Base-by-base conservation (phyloP, 2,329 filamentous ascomycete species). In the Trichophyton schoenleinii region DNA sequence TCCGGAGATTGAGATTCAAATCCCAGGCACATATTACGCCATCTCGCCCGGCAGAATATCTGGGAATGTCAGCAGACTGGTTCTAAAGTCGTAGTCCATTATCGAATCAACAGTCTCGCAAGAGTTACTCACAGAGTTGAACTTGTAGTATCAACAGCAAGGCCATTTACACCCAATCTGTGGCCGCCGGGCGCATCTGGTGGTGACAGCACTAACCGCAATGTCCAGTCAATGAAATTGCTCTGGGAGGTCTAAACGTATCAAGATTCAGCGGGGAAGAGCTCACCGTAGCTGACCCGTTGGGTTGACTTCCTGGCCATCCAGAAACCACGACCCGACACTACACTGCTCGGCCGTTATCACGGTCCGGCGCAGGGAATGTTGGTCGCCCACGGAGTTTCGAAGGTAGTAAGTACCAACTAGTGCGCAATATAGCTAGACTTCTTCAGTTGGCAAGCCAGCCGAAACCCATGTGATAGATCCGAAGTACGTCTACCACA, bases 1-100 rank as follows among this genome's bases (percentile, higher is more conserved):
- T 44, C 64, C 57, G 77, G 65, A 88, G 79, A 71, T 90, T 82
- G 70, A 89, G 83, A 69, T 89, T 83, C 60, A 96, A 79, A 74
- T 97, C 87, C 94, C 94, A 99, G 64, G 92, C 90, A 77, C 94
- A 99, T 67, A 99, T 87, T 58, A 94, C 88, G 68, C 94, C 94
- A 75, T 99, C 94, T 71, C 94, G 87, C 63, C 94, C 94, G 66
- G 90, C 94, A 53, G 94, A 96, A 77, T 97, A 99, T 69, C 91
- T 96, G 67, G 63, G 20, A 53, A 13, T 44, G n/a, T 11, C n/a
- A 58, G 69, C 66, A 70, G 66, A 62, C 61, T 60, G 57, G 59
- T 64, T 63, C 63, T 58, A 18, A 18, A 7, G 52, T 15, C 22
- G n/a, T 3, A n/a, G n/a, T 36, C 28, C 15, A n/a, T 11, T 8